Base-by-base conservation (phyloP, 805 yeast genomes). In the Pichia manshurica region DNA sequence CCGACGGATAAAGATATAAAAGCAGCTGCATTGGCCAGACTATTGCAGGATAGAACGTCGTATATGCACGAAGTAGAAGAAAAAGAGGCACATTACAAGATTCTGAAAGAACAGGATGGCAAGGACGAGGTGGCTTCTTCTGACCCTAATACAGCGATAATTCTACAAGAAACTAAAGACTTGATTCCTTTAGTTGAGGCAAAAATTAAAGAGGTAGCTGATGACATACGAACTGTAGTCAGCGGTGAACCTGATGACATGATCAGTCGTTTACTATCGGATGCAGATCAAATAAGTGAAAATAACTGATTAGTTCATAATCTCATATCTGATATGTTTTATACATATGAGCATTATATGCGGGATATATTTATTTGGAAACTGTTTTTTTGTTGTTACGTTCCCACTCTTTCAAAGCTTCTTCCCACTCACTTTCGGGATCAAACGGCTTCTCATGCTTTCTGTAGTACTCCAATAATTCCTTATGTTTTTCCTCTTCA, bases 1-100 rank as follows among this genome's bases (percentile, higher is more conserved):
- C 93, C 91, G 28, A 70, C 87, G 2, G 79, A 73, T 50, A 65
- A 85, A 36, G 85, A 83, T 56, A 84, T 87, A 61, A 86, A 85
- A 56, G 72, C 76, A 33, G 78, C 75, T 49, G 89, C 96, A 1
- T 69, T 87, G 44, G 73, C 75, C 50, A 72, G 95, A 52, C 68
- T 88, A 15, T 56, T 81, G 35, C 84, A 84, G 54, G 96, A 88
- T 60, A 81, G 81, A 52, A 59, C 59, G 12, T 68, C 78, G 31
- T 87, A 87, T 60, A 67, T 72, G 22, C 69, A 73, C 47, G 95
- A 87, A 56, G 69, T 77, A 33, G 62, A 61, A 15, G 56, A 65
- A 45, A 49, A 53, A 28, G 47, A 47, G 9, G 21, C 21, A 4
- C 23, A 41, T 1, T 38, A 50, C 12, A 16, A 54, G 10, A 53